These are phyloP conservation scores for Trypethelium eluteriae DNA, from an alignment of 495 filamentous ascomycete species.

Conservation along the genomic window DNA sequence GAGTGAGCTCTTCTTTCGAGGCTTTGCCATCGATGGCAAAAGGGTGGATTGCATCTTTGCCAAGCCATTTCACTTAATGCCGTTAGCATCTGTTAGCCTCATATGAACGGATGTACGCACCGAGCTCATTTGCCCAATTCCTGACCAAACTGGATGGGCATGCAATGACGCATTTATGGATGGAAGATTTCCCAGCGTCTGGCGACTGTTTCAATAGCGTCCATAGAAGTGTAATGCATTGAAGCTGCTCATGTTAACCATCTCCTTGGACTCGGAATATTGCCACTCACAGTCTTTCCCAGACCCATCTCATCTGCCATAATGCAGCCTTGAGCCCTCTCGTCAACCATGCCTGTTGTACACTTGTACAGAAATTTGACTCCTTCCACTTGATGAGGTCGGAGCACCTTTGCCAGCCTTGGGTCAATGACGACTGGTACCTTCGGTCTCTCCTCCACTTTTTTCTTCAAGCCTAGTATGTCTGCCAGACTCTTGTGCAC, in stretches of 20 bases:
- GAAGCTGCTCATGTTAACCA: conserved; percentile 39
- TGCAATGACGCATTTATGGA: conserved; percentile 97
- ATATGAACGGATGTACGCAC: conserved; percentile 21
- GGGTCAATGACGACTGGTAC: conserved; percentile 98
- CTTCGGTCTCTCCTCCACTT: conserved; percentile 68
- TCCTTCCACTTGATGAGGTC: conserved; percentile 96
- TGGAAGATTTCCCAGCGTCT: conserved; percentile 84
- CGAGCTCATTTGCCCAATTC: conserved; percentile 94
- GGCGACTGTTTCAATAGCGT: conserved; percentile 92
- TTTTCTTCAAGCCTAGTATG: conserved; percentile 89
- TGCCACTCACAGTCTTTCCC: conserved; percentile 75
- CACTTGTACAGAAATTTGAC: conserved; percentile 96
- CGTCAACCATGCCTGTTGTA: conserved; percentile 87
- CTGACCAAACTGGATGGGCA: conserved; percentile 93
- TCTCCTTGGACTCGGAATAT: conserved; percentile 14
- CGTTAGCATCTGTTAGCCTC: not conserved
- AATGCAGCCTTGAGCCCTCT: conserved; percentile 92
- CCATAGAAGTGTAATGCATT: conserved; percentile 84
- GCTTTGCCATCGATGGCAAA: conserved; percentile 98
- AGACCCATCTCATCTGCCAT: conserved; percentile 99
- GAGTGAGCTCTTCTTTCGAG: conserved; percentile 81
- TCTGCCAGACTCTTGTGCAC: conserved; percentile 93
- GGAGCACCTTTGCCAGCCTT: conserved; percentile 76
- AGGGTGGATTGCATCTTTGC: conserved; percentile 78
- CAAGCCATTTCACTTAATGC: conserved; percentile 77